These are phyloP conservation scores for Viola odorata DNA, from an alignment of 345 rosid species.

Conservation along the genomic window DNA sequence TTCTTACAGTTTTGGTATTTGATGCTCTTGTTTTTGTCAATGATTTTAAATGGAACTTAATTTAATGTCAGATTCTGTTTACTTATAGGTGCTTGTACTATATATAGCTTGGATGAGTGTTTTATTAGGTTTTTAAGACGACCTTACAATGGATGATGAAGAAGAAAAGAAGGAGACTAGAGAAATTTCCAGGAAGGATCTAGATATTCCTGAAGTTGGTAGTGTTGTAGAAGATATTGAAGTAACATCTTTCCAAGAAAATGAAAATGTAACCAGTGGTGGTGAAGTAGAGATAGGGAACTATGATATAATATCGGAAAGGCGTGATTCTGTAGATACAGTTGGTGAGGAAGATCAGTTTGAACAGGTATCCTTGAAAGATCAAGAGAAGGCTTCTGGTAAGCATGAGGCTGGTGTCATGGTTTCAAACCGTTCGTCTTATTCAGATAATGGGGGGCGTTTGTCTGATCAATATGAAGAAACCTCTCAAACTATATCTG, in stretches of 20 bases:
- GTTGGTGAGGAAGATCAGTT: slow-evolving; percentile 59
- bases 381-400: slow-evolving; percentile 44
- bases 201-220: slow-evolving; percentile 18
- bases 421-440: slow-evolving; percentile 34
- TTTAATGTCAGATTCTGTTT: no score
- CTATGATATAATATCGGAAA: slow-evolving; percentile 24
- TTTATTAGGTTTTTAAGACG: slow-evolving; percentile 19
- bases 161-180: slow-evolving; percentile 49
- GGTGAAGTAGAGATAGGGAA: slow-evolving; percentile 21
- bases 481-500: slow-evolving; percentile 25
- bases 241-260: slow-evolving; percentile 35
- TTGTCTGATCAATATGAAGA: slow-evolving; percentile 34
- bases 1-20: no score
- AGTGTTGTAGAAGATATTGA: slow-evolving; percentile 31
- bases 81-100: slow-evolving; percentile 25
- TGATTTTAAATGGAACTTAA: no score
- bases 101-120: slow-evolving; percentile 28
- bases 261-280: slow-evolving; percentile 20
- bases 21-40: no score
- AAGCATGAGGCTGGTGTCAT: slow-evolving; percentile 24
- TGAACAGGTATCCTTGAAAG: slow-evolving; percentile 75
- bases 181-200: slow-evolving; percentile 28
- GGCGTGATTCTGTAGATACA: slow-evolving; percentile 25
- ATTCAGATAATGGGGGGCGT: slow-evolving; percentile 40
- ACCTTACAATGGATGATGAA: slow-evolving; percentile 62